phyloP scores from a whole-genome alignment of 352 stramenopile genomes.

The Phytophthora cajani region DNA sequence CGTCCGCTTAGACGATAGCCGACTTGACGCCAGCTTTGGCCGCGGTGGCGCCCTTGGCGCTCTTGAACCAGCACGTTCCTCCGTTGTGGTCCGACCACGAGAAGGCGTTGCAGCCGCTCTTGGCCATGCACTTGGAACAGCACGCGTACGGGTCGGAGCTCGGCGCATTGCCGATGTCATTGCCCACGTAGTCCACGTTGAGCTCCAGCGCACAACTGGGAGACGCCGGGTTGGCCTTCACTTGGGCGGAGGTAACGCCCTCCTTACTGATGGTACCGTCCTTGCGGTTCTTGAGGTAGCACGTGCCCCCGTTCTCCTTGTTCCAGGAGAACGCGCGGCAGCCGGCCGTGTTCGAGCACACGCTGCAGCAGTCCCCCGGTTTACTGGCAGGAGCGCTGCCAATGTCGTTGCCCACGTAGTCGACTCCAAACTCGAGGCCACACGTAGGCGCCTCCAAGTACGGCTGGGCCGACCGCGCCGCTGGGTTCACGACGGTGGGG shows the following conservation, averaged over 20 bases:
- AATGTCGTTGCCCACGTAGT: conserved; percentile 44
- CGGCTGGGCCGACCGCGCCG: conserved; percentile 14
- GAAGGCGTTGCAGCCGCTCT: conserved; percentile 15
- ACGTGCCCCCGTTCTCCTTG: conserved; percentile 54
- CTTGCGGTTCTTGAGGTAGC: conserved; percentile 54
- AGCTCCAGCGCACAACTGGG: conserved; percentile 38
- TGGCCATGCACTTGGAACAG: conserved; percentile 40
- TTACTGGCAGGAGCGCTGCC: conserved; percentile 16
- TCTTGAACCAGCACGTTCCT: conserved; percentile 5
- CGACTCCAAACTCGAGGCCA: conserved; percentile 33
- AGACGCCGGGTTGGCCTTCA: conserved; percentile 24
- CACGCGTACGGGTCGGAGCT: conserved; percentile 32
- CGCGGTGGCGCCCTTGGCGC: background rate
- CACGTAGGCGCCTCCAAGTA: conserved; percentile 30
- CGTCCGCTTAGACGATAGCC: background rate
- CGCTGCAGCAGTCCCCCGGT: conserved; percentile 30
- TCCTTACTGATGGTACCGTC: conserved; percentile 14
- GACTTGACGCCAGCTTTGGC: background rate
- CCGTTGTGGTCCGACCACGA: background rate
- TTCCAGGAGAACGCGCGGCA: conserved; percentile 64
- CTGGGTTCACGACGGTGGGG: conserved; percentile 20
- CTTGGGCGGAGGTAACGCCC: conserved; percentile 24
- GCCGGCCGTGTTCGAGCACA: conserved; percentile 20
- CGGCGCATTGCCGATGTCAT: conserved; percentile 26
- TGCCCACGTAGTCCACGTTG: conserved; percentile 39